Percentiles rank a stretch among this genome's conserved stretches.
Conservation (phyloP, 768 basidiomycete species). For the Termitomyces sp. region DNA sequence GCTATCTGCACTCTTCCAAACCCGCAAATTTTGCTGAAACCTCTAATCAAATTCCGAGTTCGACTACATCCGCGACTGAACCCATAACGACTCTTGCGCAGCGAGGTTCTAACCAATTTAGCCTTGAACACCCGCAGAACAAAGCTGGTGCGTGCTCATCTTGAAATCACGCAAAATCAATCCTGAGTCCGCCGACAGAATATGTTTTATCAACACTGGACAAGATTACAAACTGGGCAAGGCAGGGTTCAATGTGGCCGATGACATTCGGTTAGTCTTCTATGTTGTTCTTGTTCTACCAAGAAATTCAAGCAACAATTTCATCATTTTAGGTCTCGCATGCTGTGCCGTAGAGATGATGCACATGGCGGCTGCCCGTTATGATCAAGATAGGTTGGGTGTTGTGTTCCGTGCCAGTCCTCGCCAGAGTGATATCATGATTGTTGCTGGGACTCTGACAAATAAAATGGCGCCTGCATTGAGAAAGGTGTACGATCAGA, state of each 20-base stretch:
- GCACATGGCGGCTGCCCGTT: conserved; percentile 99
- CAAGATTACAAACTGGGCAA: conserved; percentile 96
- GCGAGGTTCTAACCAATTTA: conserved; percentile 77
- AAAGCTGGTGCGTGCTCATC: conserved; percentile 63
- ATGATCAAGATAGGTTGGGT: conserved; percentile 96
- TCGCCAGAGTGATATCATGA: conserved; percentile 97
- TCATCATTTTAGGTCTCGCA: conserved; percentile 65
- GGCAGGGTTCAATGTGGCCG: conserved; percentile 99
- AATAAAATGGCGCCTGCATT: conserved; percentile 99
- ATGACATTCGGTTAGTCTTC: conserved; percentile 83
- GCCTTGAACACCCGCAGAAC: conserved; percentile 86
- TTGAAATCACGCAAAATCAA: background rate
- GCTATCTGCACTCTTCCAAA: conserved; percentile 54
- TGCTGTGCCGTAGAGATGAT: conserved; percentile 99
- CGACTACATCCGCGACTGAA: conserved; percentile 43
- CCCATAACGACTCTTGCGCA: conserved; percentile 74
- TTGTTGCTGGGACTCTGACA: conserved; percentile 96
- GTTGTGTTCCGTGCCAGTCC: conserved; percentile 99
- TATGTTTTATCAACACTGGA: conserved; percentile 96
- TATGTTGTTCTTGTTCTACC: background rate
- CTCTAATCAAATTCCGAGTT: conserved; percentile 30
- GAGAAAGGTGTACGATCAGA: conserved; percentile 95
- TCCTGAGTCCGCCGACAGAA: conserved; percentile 42
- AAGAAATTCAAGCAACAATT: background rate
- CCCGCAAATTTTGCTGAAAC: conserved; percentile 35